Evolutionary conservation across 129 eudicot species (phyloP).

Genomic region (Mikania micrantha): DNA sequence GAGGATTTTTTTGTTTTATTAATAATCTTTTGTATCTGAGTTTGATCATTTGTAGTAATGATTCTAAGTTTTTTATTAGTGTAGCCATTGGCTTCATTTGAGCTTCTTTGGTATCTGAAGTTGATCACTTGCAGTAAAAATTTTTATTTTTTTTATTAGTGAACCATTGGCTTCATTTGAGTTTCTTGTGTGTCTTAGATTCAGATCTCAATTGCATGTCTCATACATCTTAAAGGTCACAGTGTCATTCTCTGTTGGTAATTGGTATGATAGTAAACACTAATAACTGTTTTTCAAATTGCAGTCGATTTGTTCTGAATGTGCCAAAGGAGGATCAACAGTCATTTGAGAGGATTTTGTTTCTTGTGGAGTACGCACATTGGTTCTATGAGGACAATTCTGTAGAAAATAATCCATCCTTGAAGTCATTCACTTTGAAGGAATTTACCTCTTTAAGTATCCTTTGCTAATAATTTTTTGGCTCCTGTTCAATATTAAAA

Average conservation of each 20-base stretch:
- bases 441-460: constrained; percentile 96
- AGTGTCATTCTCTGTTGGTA: not conserved
- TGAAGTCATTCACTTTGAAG: constrained; percentile 86
- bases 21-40: not conserved
- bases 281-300: constrained; percentile 15
- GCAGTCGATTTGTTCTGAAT: constrained; percentile 91
- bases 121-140: not conserved
- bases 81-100: not conserved
- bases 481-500: not conserved
- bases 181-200: not conserved
- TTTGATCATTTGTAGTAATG: not conserved
- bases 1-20: not conserved
- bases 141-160: not conserved
- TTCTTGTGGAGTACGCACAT: constrained; percentile 98
- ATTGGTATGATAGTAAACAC: not conserved
- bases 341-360: constrained; percentile 91
- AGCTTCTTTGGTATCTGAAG: not conserved
- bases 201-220: not conserved
- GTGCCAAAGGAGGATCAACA: constrained; percentile 98
- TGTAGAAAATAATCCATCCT: constrained; percentile 88
- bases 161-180: not conserved
- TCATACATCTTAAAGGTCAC: not conserved
- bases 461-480: constrained; percentile 33
- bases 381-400: constrained; percentile 98
- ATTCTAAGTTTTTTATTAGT: not conserved